Percentiles rank a stretch among this genome's conserved stretches.
phyloP scores from a whole-genome alignment of 495 filamentous ascomycete genomes.

The Penicillium lividum region DNA sequence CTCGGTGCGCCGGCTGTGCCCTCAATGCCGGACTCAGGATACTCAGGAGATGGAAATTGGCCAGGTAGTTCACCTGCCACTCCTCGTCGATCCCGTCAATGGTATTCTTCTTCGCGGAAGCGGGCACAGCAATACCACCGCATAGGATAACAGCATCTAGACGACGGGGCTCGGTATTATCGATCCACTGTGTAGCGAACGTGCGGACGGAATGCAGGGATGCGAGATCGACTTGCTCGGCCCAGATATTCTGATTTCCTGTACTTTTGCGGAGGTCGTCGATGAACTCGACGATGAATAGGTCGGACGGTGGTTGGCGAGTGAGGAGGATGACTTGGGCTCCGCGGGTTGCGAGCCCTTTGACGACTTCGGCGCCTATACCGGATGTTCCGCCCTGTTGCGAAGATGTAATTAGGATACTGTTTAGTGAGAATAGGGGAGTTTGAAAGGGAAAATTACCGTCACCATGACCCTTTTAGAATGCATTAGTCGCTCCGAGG shows the following conservation, averaged over 20 bases:
- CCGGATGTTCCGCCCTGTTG: conserved; percentile 86
- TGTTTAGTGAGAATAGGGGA: not conserved
- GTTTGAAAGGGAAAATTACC: conserved; percentile 38
- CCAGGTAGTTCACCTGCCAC: conserved; percentile 93
- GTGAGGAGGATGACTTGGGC: conserved; percentile 91
- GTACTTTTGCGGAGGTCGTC: conserved; percentile 78
- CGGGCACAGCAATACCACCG: conserved; percentile 67
- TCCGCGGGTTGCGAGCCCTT: conserved; percentile 75
- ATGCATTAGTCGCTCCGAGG: conserved; percentile 83
- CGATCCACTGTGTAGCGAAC: conserved; percentile 99
- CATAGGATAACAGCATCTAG: conserved; percentile 92
- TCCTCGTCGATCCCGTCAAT: conserved; percentile 80
- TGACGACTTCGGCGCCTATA: conserved; percentile 76
- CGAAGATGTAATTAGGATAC: conserved; percentile 9
- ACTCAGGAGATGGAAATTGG: conserved; percentile 91
- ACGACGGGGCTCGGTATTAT: conserved; percentile 88
- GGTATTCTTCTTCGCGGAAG: conserved; percentile 54
- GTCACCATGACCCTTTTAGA: conserved; percentile 92
- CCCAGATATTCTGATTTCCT: conserved; percentile 88
- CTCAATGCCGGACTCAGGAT: conserved; percentile 85
- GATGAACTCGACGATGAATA: conserved; percentile 90
- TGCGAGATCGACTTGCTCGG: conserved; percentile 88
- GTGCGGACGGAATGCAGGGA: conserved; percentile 83
- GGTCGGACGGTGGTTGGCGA: conserved; percentile 73
- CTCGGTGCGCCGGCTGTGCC: conserved; percentile 88